phyloP scores from a whole-genome alignment of 192 early-diverging fungal species.

The Pecoramyces ruminantium region DNA sequence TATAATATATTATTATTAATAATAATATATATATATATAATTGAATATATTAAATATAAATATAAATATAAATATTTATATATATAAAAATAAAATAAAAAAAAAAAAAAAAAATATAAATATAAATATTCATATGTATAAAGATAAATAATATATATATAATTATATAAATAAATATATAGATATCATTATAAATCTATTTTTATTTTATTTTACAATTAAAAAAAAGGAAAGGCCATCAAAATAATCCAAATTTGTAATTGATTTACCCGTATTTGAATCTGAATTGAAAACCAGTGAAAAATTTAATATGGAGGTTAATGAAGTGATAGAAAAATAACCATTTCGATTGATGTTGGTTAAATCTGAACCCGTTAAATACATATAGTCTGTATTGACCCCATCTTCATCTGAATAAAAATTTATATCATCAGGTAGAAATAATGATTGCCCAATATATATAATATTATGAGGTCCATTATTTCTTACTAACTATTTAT shows the following conservation, averaged over 20 bases:
- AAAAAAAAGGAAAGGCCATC: background rate
- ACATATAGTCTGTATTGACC: background rate
- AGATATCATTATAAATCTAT: too few species aligned
- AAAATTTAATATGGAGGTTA: background rate
- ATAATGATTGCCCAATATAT: background rate
- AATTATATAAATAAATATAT: too few species aligned
- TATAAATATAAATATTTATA: too few species aligned
- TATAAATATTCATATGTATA: too few species aligned
- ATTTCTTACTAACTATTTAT: background rate
- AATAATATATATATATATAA: too few species aligned
- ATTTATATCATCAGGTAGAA: background rate
- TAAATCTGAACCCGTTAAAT: background rate
- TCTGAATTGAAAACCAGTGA: background rate
- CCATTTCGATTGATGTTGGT: background rate
- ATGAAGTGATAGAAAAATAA: background rate
- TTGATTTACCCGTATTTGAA: background rate
- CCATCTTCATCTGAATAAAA: background rate
- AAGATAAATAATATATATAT: too few species aligned
- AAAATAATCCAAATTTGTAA: background rate
- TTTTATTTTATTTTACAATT: too few species aligned
- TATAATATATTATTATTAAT: too few species aligned
- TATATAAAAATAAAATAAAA: too few species aligned
- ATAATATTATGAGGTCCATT: background rate
- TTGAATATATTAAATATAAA: too few species aligned
- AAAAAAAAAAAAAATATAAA: too few species aligned